Evolutionary conservation across 2,329 filamentous ascomycete species (phyloP).

Genomic region (Phyllosticta citriasiana): DNA sequence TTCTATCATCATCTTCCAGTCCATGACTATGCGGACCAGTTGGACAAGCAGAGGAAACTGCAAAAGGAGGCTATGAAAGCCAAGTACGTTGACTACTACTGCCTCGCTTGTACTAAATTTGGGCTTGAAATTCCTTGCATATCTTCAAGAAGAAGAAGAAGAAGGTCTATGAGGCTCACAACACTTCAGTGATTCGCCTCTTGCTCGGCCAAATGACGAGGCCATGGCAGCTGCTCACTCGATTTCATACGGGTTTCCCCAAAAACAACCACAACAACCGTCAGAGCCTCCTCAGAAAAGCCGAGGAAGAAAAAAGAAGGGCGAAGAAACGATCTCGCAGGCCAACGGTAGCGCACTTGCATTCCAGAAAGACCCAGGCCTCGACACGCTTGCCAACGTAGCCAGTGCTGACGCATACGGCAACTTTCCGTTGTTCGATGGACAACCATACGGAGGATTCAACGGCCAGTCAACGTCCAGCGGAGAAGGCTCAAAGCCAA

Average conservation of each 20-base stretch:
- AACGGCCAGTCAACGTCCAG: background rate
- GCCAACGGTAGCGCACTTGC: background rate
- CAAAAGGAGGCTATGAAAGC: background rate
- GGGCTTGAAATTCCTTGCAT: too few species aligned
- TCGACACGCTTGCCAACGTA: conserved; percentile 1
- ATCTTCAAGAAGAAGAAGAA: background rate
- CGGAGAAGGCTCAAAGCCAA: background rate
- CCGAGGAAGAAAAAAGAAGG: background rate
- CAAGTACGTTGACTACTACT: background rate
- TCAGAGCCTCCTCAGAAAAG: background rate
- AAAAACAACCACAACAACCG: background rate
- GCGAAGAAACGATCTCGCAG: too few species aligned
- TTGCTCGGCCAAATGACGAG: background rate
- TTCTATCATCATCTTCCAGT: conserved; percentile 2
- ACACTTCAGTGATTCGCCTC: background rate
- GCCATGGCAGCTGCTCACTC: background rate
- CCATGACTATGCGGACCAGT: background rate
- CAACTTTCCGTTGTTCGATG: background rate
- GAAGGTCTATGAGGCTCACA: background rate
- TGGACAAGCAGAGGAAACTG: background rate
- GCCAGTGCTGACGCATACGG: background rate
- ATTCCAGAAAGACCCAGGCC: background rate
- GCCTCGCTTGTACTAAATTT: background rate
- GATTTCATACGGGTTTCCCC: background rate
- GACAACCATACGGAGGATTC: background rate